Conservation (phyloP, 2,329 filamentous ascomycete genomes). For the Phialocephala subalpina region DNA sequence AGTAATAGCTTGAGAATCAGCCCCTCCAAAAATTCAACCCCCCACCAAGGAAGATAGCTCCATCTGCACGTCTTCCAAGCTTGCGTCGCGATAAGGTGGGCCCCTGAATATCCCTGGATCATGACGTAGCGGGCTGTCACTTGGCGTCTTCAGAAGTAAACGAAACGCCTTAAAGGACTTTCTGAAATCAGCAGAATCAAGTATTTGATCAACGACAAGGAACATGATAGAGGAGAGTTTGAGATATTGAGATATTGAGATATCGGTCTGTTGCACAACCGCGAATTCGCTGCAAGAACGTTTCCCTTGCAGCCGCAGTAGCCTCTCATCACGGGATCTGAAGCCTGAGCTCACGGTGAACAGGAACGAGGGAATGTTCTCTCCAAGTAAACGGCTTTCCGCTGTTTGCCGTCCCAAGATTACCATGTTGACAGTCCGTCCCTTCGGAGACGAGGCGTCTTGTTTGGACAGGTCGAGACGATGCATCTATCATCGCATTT, state of each 20-base stretch:
- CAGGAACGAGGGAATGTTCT: too few relatives aligned
- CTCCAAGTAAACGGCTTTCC: too few relatives aligned
- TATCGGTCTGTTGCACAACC: too few relatives aligned
- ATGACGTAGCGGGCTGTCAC: slow-evolving; percentile 26
- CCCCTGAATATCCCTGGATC: slow-evolving; percentile 20
- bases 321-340: too few relatives aligned
- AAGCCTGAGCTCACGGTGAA: neutral
- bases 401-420: too few relatives aligned
- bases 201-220: neutral
- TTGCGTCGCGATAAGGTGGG: slow-evolving; percentile 17
- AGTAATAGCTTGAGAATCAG: slow-evolving; percentile 9
- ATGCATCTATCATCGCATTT: too few relatives aligned
- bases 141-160: slow-evolving; percentile 4
- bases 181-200: neutral
- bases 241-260: too few relatives aligned
- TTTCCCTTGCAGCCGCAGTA: neutral
- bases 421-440: too few relatives aligned
- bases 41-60: slow-evolving; percentile 22
- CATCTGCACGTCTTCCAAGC: slow-evolving; percentile 13
- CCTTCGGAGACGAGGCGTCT: too few relatives aligned
- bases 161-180: neutral
- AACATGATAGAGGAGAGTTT: neutral
- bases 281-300: neutral
- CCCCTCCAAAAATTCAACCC: slow-evolving; percentile 20
- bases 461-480: too few relatives aligned